These are phyloP conservation scores for Penicillium sp. DNA, from an alignment of 2,329 filamentous ascomycete species.

Conservation along the genomic window DNA sequence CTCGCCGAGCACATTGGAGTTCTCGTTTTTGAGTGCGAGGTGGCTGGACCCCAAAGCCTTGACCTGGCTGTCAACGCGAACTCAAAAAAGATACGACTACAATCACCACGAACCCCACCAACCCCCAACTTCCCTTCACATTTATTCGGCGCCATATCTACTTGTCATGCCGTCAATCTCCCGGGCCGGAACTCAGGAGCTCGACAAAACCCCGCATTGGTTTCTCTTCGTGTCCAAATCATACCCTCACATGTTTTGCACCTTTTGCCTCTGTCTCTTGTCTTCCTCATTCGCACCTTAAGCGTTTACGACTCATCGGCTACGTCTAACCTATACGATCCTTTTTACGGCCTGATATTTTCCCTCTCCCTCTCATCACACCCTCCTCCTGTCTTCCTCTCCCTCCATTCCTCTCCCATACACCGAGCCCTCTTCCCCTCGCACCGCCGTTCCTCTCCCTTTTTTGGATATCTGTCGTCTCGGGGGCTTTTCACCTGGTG, in stretches of 20 bases:
- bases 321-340: constrained; percentile 26
- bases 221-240: constrained; percentile 11
- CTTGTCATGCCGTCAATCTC: constrained; percentile 14
- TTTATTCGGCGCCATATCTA: constrained; percentile 14
- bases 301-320: constrained; percentile 18
- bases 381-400: constrained; percentile 15
- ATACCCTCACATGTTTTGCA: constrained; percentile 26
- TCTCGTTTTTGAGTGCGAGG: constrained; percentile 21
- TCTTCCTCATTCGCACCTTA: not conserved
- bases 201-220: constrained; percentile 4
- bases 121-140: constrained; percentile 2
- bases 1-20: constrained; percentile 8
- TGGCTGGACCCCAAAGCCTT: constrained; percentile 32
- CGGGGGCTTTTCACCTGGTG: constrained; percentile 1
- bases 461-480: not conserved
- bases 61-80: constrained; percentile 34
- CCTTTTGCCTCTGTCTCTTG: constrained; percentile 5
- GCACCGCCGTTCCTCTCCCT: not conserved
- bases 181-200: constrained; percentile 27
- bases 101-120: not conserved
- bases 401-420: not conserved
- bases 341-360: constrained; percentile 25
- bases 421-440: constrained; percentile 11
- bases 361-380: constrained; percentile 9
- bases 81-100: constrained; percentile 16